Conservation (phyloP, 139 green algal genomes). For the Yamagishiella unicocca region DNA sequence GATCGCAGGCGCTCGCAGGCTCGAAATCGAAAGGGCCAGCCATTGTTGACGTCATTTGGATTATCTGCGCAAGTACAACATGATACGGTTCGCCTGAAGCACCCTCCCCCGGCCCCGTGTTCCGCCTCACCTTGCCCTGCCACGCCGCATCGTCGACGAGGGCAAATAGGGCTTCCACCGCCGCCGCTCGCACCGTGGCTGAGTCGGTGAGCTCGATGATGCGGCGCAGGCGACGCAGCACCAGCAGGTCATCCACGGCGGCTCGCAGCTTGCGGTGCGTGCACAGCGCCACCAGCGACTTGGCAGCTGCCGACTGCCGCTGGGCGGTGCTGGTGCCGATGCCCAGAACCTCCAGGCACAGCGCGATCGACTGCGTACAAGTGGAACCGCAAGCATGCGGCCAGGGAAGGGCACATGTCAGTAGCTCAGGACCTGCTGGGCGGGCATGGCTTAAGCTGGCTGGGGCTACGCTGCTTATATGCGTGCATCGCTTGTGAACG, state of each 20-base stretch:
- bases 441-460: not conserved
- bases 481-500: not conserved
- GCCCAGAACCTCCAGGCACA: conserved; percentile 25
- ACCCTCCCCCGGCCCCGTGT: too few species aligned
- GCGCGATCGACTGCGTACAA: not conserved
- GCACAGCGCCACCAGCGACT: not conserved
- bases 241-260: conserved; percentile 23
- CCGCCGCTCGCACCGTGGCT: not conserved
- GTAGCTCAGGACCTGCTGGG: not conserved
- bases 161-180: conserved; percentile 1
- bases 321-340: not conserved
- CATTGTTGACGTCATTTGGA: not conserved
- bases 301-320: not conserved
- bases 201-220: conserved; percentile 16
- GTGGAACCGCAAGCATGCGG: not conserved
- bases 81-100: not conserved
- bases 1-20: too few species aligned
- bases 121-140: conserved; percentile 8
- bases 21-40: not conserved
- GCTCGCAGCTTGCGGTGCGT: conserved; percentile 28
- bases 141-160: conserved; percentile 10
- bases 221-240: conserved; percentile 20
- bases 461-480: not conserved
- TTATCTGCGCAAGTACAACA: not conserved
- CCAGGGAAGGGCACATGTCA: not conserved